A percentile compares a stretch with the other conserved stretches of the same genome.
Conservation (phyloP, 2,329 filamentous ascomycete species). For the Alternaria tenuissima region DNA sequence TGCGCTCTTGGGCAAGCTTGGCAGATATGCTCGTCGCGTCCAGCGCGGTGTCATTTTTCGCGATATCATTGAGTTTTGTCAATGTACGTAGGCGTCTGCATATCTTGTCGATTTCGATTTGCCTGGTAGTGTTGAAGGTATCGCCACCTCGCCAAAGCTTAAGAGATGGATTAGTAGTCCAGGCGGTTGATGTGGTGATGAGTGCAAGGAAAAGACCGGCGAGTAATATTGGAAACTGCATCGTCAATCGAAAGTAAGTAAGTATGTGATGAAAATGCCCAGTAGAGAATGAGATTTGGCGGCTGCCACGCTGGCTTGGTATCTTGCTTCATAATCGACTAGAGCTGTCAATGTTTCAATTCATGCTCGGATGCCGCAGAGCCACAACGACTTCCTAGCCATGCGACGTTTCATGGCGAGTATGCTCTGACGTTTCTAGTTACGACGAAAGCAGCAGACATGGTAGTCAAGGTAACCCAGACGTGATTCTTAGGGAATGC, state of each 20-base stretch:
- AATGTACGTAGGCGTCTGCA: constrained; percentile 35
- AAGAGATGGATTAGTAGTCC: not conserved
- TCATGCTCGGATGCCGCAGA: not conserved
- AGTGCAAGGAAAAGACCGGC: not conserved
- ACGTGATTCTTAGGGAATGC: no score
- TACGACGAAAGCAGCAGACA: not conserved
- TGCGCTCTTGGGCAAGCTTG: constrained; percentile 15
- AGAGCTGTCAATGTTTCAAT: constrained; percentile 24
- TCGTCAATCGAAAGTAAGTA: not conserved
- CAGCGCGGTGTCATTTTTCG: constrained; percentile 38
- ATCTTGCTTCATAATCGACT: not conserved
- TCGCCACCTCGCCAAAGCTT: not conserved
- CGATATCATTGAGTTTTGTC: constrained; percentile 32
- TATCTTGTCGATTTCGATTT: constrained; percentile 6
- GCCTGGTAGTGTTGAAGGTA: not conserved
- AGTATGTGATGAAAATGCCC: not conserved
- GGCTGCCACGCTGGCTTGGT: not conserved
- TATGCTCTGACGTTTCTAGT: not conserved
- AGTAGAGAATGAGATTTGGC: not conserved
- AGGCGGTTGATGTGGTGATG: not conserved
- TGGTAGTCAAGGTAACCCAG: not conserved
- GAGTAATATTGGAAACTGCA: not conserved
- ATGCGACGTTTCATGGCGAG: constrained; percentile 5
- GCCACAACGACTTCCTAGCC: not conserved
- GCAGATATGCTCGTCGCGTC: constrained; percentile 28